Evolutionary conservation across 2,329 filamentous ascomycete genomes (phyloP).

Genomic region (Cylindrodendrum hubeiense): DNA sequence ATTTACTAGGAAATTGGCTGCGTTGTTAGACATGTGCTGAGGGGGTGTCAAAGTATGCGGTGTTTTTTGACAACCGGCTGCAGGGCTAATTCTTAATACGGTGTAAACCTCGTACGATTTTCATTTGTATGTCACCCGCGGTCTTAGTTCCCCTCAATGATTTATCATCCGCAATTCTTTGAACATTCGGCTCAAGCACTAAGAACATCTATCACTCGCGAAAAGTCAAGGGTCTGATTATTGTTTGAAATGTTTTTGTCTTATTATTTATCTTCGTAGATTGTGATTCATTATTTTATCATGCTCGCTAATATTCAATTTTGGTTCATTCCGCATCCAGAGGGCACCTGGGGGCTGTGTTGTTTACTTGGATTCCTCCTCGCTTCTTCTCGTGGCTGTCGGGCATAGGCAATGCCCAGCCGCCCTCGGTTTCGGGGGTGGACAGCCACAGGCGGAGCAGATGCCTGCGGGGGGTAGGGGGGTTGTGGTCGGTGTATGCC

Average conservation of each 20-base stretch:
- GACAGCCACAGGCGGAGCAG: slow-evolving; percentile 88
- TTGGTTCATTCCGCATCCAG: slow-evolving; percentile 78
- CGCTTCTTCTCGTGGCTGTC: slow-evolving; percentile 88
- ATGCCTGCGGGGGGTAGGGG: slow-evolving; percentile 79
- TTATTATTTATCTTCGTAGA: slow-evolving; percentile 3
- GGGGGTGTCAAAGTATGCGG: too few species aligned
- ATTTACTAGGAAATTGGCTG: too few species aligned
- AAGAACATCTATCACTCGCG: neutral
- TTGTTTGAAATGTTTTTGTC: neutral
- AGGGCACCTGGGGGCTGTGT: slow-evolving; percentile 79
- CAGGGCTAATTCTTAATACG: too few species aligned
- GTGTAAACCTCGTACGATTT: too few species aligned
- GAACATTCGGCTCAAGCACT: neutral
- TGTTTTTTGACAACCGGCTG: too few species aligned
- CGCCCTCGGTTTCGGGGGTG: slow-evolving; percentile 84
- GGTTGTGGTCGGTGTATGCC: slow-evolving; percentile 75
- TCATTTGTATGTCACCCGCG: too few species aligned
- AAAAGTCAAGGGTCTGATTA: neutral
- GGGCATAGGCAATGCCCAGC: slow-evolving; percentile 86
- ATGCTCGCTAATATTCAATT: slow-evolving; percentile 24
- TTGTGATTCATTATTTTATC: slow-evolving; percentile 22
- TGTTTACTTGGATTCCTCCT: slow-evolving; percentile 88
- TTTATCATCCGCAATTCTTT: too few species aligned
- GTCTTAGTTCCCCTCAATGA: too few species aligned
- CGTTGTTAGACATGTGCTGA: too few species aligned